A percentile compares a stretch with the other conserved stretches of the same genome.
These are phyloP conservation scores for Stagonosporopsis chrysanthemi DNA, from an alignment of 2,329 filamentous ascomycete genomes.

Conservation along the genomic window DNA sequence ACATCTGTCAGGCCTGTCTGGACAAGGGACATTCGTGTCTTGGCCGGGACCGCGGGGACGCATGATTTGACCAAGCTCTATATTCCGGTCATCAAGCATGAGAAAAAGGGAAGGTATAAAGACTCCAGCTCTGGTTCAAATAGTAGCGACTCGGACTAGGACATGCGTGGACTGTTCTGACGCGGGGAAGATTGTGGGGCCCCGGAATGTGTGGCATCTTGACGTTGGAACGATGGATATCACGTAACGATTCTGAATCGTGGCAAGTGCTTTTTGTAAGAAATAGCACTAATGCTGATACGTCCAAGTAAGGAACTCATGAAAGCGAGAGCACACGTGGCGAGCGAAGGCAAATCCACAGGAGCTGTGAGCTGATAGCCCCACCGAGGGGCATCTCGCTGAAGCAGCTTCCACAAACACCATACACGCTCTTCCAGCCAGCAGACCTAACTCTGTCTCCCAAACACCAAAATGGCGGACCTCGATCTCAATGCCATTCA, in stretches of 20 bases:
- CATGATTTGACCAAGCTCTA: not conserved
- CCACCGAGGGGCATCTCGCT: conserved; percentile 23
- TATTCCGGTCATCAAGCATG: not conserved
- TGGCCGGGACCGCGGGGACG: too few species aligned
- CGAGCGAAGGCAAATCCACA: conserved; percentile 13
- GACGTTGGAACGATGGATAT: not conserved
- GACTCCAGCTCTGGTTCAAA: not conserved
- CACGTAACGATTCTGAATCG: too few species aligned
- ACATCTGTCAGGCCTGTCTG: too few species aligned
- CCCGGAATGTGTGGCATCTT: not conserved
- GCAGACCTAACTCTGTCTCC: not conserved
- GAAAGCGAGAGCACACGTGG: not conserved
- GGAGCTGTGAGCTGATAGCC: conserved; percentile 11
- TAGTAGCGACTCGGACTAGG: not conserved
- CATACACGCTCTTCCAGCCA: not conserved
- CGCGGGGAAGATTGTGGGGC: conserved; percentile 15
- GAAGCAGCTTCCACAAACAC: not conserved
- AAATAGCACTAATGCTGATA: not conserved
- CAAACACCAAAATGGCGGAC: conserved; percentile 39
- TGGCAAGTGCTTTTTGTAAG: not conserved
- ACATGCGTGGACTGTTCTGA: not conserved
- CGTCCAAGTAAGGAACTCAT: not conserved
- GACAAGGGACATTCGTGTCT: too few species aligned
- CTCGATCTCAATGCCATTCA: conserved; percentile 57
- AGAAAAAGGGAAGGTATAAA: not conserved